These are phyloP conservation scores for Coriaria nepalensis DNA, from an alignment of 306 rosid genomes.

Conservation along the genomic window DNA sequence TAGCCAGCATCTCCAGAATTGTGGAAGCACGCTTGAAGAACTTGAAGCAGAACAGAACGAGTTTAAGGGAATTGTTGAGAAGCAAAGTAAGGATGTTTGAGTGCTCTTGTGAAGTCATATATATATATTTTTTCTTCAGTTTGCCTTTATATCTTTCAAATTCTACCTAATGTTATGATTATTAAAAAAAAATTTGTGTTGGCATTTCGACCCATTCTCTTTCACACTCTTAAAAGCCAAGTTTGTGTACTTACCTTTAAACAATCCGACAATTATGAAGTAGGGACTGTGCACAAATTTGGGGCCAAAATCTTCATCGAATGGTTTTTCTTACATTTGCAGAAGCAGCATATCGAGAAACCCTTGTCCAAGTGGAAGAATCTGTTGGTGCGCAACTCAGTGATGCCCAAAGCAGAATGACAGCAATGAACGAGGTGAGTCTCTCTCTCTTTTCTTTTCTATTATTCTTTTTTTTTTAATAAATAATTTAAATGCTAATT, in stretches of 20 bases:
- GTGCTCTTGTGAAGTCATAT: slow-evolving; percentile 11
- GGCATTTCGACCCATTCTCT: too few relatives aligned
- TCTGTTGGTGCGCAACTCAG: slow-evolving; percentile 44
- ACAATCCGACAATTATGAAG: neutral
- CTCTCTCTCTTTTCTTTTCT: slow-evolving; percentile 4
- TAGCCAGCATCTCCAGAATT: slow-evolving; percentile 61
- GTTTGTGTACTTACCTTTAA: too few relatives aligned
- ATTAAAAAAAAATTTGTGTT: neutral
- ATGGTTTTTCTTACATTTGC: slow-evolving; percentile 17
- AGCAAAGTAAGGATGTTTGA: slow-evolving; percentile 44
- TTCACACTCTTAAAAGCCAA: too few relatives aligned
- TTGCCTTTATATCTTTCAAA: slow-evolving; percentile 2
- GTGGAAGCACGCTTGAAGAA: slow-evolving; percentile 52
- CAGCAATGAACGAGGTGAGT: slow-evolving; percentile 61
- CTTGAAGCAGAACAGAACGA: slow-evolving; percentile 58
- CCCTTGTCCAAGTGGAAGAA: slow-evolving; percentile 65
- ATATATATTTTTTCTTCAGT: neutral
- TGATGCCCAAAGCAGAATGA: slow-evolving; percentile 62
- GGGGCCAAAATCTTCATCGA: slow-evolving; percentile 4
- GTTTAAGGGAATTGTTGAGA: slow-evolving; percentile 63
- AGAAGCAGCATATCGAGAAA: slow-evolving; percentile 68
- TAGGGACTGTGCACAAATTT: slow-evolving; percentile 4
- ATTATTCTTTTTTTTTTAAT: too few relatives aligned
- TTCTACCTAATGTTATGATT: neutral
- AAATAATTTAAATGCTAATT: slow-evolving; percentile 8